Base-by-base conservation (phyloP, 441 rosid species). In the Rhodomyrtus psidioides region DNA sequence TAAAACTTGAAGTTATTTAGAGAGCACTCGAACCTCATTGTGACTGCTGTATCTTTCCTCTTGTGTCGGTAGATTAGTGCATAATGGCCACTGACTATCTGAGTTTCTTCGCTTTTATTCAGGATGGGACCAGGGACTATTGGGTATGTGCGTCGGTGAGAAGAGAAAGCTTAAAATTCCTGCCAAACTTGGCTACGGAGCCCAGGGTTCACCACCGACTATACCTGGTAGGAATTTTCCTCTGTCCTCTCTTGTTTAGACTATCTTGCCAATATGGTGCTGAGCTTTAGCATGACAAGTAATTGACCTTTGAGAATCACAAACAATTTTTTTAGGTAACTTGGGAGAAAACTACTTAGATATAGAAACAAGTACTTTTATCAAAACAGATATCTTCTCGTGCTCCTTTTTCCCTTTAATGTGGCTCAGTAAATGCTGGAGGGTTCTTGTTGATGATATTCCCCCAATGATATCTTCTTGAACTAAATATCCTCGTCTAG, bases 71-170 rank as follows among this genome's bases (percentile, higher is more conserved):
- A 10, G 79, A 39, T 15, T 21, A 70, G 49, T 39, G 49, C 7
- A 70, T 39, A 34, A 10, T 70, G 49, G 79, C 21, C 79, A 70
- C 79, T 39, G 10, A 39, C 49, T 7, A 21, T 70, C 49, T 70
- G 49, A 70, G n/a, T 70, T 70, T 70, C 82, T 28, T 46, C 82
- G 51, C 13, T 75, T 12, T 83, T 57, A 84, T 88, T 89, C 92
- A 95, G 98, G 99, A 86, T 97, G 99, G 98, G 99, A 97, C 91
- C 99, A 97, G 84, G 99, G 99, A 86, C 86, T 95, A 60, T 82
- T 97, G 82, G 96, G 98, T 51, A 92, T 91, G 91, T 97, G 99
- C 30, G 94, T 95, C 1, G 98, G 99, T 84, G 97, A 97, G 90
- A 95, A 97, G 93, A 91, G 98, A 85, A 95, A 95, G 92, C 90